Base-by-base conservation (phyloP, 768 basidiomycete genomes). In the Pisolithus marmoratus region DNA sequence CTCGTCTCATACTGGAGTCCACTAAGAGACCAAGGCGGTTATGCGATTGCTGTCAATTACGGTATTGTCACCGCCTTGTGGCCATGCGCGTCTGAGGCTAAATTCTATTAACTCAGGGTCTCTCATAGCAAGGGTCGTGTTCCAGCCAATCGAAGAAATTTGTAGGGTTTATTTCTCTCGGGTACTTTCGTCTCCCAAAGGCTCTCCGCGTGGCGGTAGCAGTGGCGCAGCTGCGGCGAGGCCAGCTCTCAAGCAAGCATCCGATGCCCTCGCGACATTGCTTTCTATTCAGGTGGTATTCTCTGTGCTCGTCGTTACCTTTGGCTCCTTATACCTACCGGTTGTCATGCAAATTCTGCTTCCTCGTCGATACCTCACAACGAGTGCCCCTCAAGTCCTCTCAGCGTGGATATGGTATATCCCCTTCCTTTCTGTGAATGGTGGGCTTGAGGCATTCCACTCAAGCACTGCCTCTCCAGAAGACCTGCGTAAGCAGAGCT, bases 71-170 rank as follows among this genome's bases (percentile, higher is more conserved):
- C 17, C 80, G 64, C 12, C 19, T 38, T 6, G 49, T 15, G 27
- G 41, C 19, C 9, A 22, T 29, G 34, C 12, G 2, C 45, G 27
- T 40, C 12, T 27, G 14, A 40, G 38, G 34, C 49, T 37, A 3
- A 12, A 38, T 43, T 59, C 26, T 20, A 22, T 48, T 51, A 5
- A 52, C 51, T 42, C 59, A 95, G 94, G 95, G 46, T 96, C 95
- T 3, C 78, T 98, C 14, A 72, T 96, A 23, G 95, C 94, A 5
- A 84, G 96, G 17, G 87, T 98, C 52, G 63, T 94, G 23, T 95
- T 98, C 63, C 95, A 97, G 59, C 96, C 96, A 0, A 81, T 97
- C 23, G 96, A 99, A 68, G 96, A 99, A 69, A 87, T 90, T 1
- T 80, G 87, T 2, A 84, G 94, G 1, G 75, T 97, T 3, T 92